phyloP scores from a whole-genome alignment of 2,329 filamentous ascomycete genomes.

The Apiospora pterosperma region DNA sequence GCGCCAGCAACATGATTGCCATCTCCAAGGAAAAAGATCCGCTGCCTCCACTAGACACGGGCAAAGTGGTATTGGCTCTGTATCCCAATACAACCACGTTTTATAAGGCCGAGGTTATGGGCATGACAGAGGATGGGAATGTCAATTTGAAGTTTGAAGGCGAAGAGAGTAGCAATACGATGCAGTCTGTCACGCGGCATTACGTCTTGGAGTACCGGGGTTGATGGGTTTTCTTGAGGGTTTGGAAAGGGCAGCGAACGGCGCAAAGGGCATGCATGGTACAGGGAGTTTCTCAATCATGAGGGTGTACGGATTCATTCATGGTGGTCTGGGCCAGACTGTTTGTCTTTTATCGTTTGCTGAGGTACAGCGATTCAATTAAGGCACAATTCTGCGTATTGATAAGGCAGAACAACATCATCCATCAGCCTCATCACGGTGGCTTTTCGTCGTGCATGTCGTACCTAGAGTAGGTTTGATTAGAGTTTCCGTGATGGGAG shows the following conservation, averaged over 20 bases:
- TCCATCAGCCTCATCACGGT: neutral
- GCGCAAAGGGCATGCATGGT: neutral
- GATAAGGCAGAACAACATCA: neutral
- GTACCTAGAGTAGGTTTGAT: neutral
- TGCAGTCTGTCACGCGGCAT: constrained; percentile 71
- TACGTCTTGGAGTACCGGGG: constrained; percentile 68
- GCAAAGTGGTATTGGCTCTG: constrained; percentile 71
- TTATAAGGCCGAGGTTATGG: constrained; percentile 79
- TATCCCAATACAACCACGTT: constrained; percentile 85
- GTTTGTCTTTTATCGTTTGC: neutral
- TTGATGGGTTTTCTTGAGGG: neutral
- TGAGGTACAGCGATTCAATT: neutral
- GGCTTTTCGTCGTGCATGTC: neutral
- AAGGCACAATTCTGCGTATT: neutral
- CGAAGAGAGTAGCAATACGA: constrained; percentile 69
- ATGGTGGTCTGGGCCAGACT: neutral
- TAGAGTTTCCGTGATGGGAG: neutral
- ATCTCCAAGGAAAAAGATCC: constrained; percentile 59
- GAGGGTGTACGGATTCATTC: neutral
- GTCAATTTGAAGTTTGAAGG: constrained; percentile 75
- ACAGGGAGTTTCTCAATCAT: neutral
- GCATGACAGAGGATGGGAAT: constrained; percentile 53
- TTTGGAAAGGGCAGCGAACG: neutral
- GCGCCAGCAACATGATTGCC: constrained; percentile 71
- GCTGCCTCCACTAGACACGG: constrained; percentile 59